These are phyloP conservation scores for Elsinoe necatrix DNA, from an alignment of 2,329 filamentous ascomycete species.

Conservation along the genomic window DNA sequence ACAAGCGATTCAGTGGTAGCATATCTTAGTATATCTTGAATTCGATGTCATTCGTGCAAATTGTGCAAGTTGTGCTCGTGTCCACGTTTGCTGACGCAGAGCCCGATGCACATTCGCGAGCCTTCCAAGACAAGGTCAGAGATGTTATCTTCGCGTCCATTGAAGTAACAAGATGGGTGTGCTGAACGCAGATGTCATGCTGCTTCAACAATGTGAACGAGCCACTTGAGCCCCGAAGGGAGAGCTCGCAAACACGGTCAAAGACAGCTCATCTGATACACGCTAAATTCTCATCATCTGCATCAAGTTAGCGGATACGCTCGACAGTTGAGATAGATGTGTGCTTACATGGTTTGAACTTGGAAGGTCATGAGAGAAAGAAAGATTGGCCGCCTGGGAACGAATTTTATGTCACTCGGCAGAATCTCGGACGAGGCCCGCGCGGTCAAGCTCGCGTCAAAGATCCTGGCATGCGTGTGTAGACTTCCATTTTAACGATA, in stretches of 20 bases:
- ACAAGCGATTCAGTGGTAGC: too few relatives aligned
- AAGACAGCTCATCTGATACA: slow-evolving; percentile 83
- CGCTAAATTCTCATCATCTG: slow-evolving; percentile 99
- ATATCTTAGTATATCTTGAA: too few relatives aligned
- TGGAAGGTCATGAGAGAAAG: slow-evolving; percentile 80
- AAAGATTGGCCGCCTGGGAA: slow-evolving; percentile 22
- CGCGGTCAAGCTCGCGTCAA: background rate
- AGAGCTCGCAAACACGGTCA: slow-evolving; percentile 67
- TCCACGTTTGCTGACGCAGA: too few relatives aligned
- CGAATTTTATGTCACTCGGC: slow-evolving; percentile 10
- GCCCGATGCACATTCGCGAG: slow-evolving; percentile 20
- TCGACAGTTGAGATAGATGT: background rate
- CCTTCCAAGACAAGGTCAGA: slow-evolving; percentile 67
- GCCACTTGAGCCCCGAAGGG: slow-evolving; percentile 85
- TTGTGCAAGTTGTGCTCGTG: too few relatives aligned
- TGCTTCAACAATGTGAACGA: slow-evolving; percentile 56
- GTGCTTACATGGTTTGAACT: slow-evolving; percentile 91
- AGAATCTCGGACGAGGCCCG: slow-evolving; percentile 3
- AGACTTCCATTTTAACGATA: background rate
- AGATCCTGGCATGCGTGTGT: background rate
- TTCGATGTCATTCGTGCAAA: too few relatives aligned
- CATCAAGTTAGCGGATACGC: slow-evolving; percentile 27
- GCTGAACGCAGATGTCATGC: slow-evolving; percentile 99
- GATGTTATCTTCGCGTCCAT: slow-evolving; percentile 97
- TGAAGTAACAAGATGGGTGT: slow-evolving; percentile 94